These are phyloP conservation scores for Afroboletus lepidellus DNA, from an alignment of 1,284 basidiomycete genomes.

Conservation along the genomic window DNA sequence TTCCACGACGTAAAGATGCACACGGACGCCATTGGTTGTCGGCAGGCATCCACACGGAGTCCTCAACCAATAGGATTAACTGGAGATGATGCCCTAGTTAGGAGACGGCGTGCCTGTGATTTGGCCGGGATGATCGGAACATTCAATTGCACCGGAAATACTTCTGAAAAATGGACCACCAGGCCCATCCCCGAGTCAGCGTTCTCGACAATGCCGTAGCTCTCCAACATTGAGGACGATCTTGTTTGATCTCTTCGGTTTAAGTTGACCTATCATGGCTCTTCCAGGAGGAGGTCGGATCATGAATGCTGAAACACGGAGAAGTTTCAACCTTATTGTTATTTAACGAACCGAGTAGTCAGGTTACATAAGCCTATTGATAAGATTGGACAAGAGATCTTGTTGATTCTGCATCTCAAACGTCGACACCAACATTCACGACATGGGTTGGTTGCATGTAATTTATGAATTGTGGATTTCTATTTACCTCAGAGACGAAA, in stretches of 20 bases:
- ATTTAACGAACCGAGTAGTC: constrained; percentile 8
- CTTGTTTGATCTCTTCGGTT: constrained; percentile 7
- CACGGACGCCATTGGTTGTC: constrained; percentile 3
- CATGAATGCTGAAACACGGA: constrained; percentile 30
- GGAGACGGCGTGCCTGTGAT: constrained; percentile 4
- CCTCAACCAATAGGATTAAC: constrained; percentile 5
- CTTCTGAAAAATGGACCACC: constrained; percentile 23
- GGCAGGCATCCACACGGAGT: constrained; percentile 1
- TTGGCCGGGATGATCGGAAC: constrained; percentile 9
- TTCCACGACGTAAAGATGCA: constrained; percentile 27
- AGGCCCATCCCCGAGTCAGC: constrained; percentile 4
- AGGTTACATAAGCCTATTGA: constrained; percentile 22
- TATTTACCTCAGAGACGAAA: constrained; percentile 17
- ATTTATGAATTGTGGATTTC: not conserved
- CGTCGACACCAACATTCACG: constrained; percentile 6
- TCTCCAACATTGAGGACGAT: not conserved
- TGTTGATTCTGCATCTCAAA: not conserved
- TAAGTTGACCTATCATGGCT: constrained; percentile 5
- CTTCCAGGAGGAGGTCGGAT: constrained; percentile 19
- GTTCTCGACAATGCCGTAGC: constrained; percentile 27
- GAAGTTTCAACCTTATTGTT: constrained; percentile 30
- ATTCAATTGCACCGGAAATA: not conserved
- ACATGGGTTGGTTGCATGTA: constrained; percentile 27
- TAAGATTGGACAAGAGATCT: constrained; percentile 18
- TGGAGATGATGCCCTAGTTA: constrained; percentile 2